Conservation (phyloP, 305 asterid species). For the Rubia tinctorum region DNA sequence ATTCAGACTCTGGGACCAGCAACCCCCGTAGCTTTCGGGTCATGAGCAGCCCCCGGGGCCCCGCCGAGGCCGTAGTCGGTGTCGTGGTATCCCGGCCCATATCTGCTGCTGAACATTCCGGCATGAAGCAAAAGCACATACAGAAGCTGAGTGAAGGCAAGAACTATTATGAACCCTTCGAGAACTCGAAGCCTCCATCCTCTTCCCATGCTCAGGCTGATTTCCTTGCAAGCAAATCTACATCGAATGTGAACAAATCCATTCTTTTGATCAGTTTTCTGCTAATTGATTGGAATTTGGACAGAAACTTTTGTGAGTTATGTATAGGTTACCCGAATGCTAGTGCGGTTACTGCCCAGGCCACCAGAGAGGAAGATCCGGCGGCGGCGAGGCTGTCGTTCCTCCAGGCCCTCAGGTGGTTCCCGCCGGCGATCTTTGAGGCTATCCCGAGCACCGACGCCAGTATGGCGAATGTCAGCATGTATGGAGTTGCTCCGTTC, state of each 20-base stretch:
- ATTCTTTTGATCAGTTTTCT: too few species aligned
- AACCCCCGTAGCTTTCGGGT: conserved; percentile 38
- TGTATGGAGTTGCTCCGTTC: conserved; percentile 66
- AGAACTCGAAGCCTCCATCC: conserved; percentile 76
- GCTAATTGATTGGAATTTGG: too few species aligned
- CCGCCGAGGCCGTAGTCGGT: conserved; percentile 39
- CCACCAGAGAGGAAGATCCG: conserved; percentile 53
- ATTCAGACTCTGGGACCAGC: conserved; percentile 28
- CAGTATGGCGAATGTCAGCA: conserved; percentile 51
- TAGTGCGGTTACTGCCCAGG: conserved; percentile 72
- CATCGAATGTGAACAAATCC: not conserved
- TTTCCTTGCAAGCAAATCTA: conserved; percentile 73
- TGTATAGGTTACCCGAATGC: conserved; percentile 52
- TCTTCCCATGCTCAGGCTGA: conserved; percentile 58
- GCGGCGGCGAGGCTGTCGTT: conserved; percentile 79
- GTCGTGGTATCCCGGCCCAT: conserved; percentile 66
- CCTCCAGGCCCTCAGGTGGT: conserved; percentile 67
- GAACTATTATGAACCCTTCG: conserved; percentile 50
- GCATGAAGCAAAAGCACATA: conserved; percentile 60
- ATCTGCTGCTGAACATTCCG: conserved; percentile 57
- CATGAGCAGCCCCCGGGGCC: conserved; percentile 14
- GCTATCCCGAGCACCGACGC: conserved; percentile 64
- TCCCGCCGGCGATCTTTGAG: conserved; percentile 63
- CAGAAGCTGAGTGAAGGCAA: conserved; percentile 47
- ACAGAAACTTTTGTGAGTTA: too few species aligned